Conservation (phyloP, 148 eudicot species). For the Amaranthus palmeri region DNA sequence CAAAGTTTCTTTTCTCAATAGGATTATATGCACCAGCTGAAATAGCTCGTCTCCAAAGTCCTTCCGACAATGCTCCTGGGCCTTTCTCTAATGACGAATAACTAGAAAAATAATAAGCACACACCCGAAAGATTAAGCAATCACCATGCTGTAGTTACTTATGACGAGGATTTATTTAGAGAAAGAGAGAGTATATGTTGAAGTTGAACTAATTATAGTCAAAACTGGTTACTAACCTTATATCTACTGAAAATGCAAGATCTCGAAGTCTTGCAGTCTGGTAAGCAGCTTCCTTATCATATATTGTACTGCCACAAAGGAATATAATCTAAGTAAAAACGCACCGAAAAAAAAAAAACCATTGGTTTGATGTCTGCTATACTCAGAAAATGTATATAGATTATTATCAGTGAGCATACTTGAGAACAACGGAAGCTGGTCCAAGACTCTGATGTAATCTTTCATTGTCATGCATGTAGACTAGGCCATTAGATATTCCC, state of each 20-base stretch:
- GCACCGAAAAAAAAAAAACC: slow-evolving; percentile 9
- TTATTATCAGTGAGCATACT: slow-evolving; percentile 57
- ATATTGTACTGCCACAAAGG: slow-evolving; percentile 54
- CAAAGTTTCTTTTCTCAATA: slow-evolving; percentile 85
- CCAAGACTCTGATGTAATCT: slow-evolving; percentile 98
- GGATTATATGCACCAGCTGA: slow-evolving; percentile 77
- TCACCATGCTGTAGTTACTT: not conserved
- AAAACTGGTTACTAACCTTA: slow-evolving; percentile 43
- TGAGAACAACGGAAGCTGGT: slow-evolving; percentile 94
- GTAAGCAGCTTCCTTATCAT: slow-evolving; percentile 75
- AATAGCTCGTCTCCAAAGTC: slow-evolving; percentile 91
- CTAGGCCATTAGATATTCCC: slow-evolving; percentile 63
- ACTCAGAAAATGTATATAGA: not conserved
- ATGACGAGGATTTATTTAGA: not conserved
- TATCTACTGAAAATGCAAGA: slow-evolving; percentile 94
- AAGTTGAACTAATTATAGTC: not conserved
- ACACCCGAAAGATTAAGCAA: not conserved
- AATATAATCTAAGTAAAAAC: slow-evolving; percentile 12
- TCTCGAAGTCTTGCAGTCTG: slow-evolving; percentile 85
- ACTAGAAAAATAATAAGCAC: slow-evolving; percentile 35
- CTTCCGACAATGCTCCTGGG: slow-evolving; percentile 55
- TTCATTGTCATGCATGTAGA: slow-evolving; percentile 86
- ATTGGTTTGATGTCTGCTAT: slow-evolving; percentile 15
- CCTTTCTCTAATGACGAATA: slow-evolving; percentile 58
- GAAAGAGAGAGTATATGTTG: not conserved